Evolutionary conservation across 129 eudicot genomes (phyloP), one percentile per base, ranked within the genome.

Genomic region (Flaveria robusta): DNA sequence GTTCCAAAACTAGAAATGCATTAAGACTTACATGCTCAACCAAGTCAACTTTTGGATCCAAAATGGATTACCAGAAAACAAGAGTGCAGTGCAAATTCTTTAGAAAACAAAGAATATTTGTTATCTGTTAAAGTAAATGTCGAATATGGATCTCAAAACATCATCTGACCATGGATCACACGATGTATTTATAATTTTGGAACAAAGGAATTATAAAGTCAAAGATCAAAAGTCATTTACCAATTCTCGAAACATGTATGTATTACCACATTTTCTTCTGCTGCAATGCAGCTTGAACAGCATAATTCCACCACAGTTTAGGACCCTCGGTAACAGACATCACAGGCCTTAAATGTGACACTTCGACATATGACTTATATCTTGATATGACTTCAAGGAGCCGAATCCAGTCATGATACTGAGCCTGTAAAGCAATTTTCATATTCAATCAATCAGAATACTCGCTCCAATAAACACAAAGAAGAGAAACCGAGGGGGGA

Each of bases 341-440:
- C 82, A 58, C 77, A 8, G 99, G 97, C 82, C 99, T 87, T 76
- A 95, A 86, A 91, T 95, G 99, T 79, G 90, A 89, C 70, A 95
- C 86, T 81, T 95, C 99, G 56, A 91, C 76, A 81, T 91, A 88
- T 68, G 81, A 46, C 79, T 87, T 91, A 76, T 87, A 89, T 81
- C 89, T 91, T 42, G 96, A 87, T 74, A 95, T 79, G 62, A 85
- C 96, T 83, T 95, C 99, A 82, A 95, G 77, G 52, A 95, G 96
- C 68, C 94, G 89, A 37, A 95, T 95, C 99, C 99, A 95, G 41
- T 95, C 99, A 86, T 95, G 86, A 87, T 95, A 95, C 79, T 95
- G 99, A 74, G 97, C 94, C 99, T 95, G 92, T 66, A 60, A 66
- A 66, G 15, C 20, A 74, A 66, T 7, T 16, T 51, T 64, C 55